Conservation (phyloP, 1,284 basidiomycete species). For the Cryptococcus sp. region DNA sequence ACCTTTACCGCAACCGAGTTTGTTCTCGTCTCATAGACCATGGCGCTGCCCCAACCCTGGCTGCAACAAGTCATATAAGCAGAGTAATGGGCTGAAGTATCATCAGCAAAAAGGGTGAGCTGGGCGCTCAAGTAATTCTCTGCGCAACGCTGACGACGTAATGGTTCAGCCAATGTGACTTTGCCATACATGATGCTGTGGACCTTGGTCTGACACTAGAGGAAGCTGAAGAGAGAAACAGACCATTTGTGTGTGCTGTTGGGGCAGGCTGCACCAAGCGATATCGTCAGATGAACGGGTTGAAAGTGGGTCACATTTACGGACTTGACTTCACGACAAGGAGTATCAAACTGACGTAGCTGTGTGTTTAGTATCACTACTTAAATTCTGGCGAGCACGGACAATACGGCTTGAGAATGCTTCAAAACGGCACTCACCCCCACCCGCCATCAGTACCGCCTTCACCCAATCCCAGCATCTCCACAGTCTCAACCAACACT, state of each 20-base stretch:
- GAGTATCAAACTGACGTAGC: too few relatives aligned
- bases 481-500: too few relatives aligned
- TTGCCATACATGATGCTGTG: conserved; percentile 71
- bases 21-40: conserved; percentile 69
- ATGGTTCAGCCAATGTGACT: conserved; percentile 78
- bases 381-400: conserved; percentile 96
- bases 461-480: conserved; percentile 6
- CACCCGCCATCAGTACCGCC: conserved; percentile 41
- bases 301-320: conserved; percentile 57
- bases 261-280: conserved; percentile 82
- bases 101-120: conserved; percentile 69
- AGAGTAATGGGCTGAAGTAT: conserved; percentile 94
- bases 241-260: conserved; percentile 86
- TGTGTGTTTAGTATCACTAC: conserved; percentile 73
- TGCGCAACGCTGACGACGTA: background rate
- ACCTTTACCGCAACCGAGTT: conserved; percentile 44
- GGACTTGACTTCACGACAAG: too few relatives aligned
- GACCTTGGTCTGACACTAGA: conserved; percentile 72
- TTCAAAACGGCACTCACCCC: conserved; percentile 77
- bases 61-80: conserved; percentile 98
- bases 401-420: conserved; percentile 75
- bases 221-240: conserved; percentile 74
- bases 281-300: conserved; percentile 98
- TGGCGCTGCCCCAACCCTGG: conserved; percentile 96
- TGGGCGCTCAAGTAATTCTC: background rate